Evolutionary conservation across 2,329 filamentous ascomycete species (phyloP).

Genomic region (Paraconiothyrium sp.): DNA sequence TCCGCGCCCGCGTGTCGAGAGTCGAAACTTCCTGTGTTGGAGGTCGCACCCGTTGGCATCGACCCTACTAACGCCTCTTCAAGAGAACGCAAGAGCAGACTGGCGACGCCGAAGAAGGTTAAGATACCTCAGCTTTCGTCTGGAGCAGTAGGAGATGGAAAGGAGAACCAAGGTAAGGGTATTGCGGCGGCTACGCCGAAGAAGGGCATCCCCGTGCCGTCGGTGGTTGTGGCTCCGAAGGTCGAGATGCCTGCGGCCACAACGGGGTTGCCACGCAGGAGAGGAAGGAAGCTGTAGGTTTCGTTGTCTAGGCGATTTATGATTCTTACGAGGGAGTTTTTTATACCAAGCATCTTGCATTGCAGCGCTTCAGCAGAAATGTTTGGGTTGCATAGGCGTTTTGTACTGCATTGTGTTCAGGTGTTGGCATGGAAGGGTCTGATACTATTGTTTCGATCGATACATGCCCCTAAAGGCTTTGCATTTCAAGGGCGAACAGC

Average conservation of each 20-base stretch:
- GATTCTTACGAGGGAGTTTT: slow-evolving; percentile 11
- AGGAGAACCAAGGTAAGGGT: slow-evolving; percentile 35
- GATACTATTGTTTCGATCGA: slow-evolving; percentile 1
- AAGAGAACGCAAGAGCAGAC: slow-evolving; percentile 43
- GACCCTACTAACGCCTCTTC: slow-evolving; percentile 20
- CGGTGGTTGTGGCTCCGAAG: slow-evolving; percentile 28
- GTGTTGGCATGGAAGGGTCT: neutral
- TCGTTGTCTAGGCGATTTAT: slow-evolving; percentile 3
- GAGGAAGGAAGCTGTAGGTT: slow-evolving; percentile 33
- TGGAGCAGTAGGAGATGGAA: slow-evolving; percentile 27
- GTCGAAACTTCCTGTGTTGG: slow-evolving; percentile 31
- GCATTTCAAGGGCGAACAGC: neutral
- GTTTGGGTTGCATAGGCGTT: slow-evolving; percentile 3
- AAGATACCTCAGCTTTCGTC: slow-evolving; percentile 38
- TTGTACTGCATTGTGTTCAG: neutral
- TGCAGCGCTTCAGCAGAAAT: neutral
- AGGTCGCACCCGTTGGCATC: slow-evolving; percentile 34
- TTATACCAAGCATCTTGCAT: slow-evolving; percentile 8
- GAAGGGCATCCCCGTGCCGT: slow-evolving; percentile 40
- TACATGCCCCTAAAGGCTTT: neutral
- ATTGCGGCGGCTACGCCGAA: slow-evolving; percentile 38
- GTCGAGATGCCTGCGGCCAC: slow-evolving; percentile 29
- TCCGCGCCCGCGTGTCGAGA: slow-evolving; percentile 19
- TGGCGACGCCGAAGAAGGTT: slow-evolving; percentile 47
- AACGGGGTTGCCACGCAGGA: slow-evolving; percentile 42